Conservation (phyloP, 306 rosid species). For the Trichosanthes cucumerina region DNA sequence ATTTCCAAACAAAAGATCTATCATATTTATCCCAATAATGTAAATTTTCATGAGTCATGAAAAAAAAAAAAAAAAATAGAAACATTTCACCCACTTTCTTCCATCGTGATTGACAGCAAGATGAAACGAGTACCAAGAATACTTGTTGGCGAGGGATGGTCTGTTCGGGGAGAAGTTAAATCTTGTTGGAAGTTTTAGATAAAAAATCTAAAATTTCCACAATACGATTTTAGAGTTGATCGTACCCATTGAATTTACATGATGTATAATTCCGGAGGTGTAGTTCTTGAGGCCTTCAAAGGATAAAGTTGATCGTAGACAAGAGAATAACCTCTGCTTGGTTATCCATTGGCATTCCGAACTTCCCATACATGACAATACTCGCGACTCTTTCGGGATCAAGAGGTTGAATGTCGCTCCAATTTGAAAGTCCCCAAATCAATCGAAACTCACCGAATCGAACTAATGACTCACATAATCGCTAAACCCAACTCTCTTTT, state of each 20-base stretch:
- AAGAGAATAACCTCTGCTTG: conserved; percentile 47
- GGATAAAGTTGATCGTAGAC: conserved; percentile 72
- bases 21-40: too few species aligned
- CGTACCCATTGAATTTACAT: conserved; percentile 68
- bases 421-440: conserved; percentile 63
- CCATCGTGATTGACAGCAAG: too few species aligned
- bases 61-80: too few species aligned
- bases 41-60: too few species aligned
- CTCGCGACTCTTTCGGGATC: conserved; percentile 52
- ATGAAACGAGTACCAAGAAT: too few species aligned
- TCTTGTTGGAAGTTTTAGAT: too few species aligned
- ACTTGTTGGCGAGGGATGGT: too few species aligned
- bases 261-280: conserved; percentile 92
- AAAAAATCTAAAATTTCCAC: too few species aligned
- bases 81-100: too few species aligned
- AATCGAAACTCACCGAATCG: conserved; percentile 7
- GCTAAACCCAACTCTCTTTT: background rate
- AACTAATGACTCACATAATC: background rate
- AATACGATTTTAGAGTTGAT: too few species aligned
- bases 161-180: too few species aligned
- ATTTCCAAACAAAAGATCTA: too few species aligned
- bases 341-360: conserved; percentile 18
- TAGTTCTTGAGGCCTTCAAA: conserved; percentile 86
- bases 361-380: conserved; percentile 54
- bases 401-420: conserved; percentile 44